Percentiles rank a stretch among this genome's conserved stretches.
These are phyloP conservation scores for Fomitopsis betulina DNA, from an alignment of 1,284 basidiomycete species.

Conservation along the genomic window DNA sequence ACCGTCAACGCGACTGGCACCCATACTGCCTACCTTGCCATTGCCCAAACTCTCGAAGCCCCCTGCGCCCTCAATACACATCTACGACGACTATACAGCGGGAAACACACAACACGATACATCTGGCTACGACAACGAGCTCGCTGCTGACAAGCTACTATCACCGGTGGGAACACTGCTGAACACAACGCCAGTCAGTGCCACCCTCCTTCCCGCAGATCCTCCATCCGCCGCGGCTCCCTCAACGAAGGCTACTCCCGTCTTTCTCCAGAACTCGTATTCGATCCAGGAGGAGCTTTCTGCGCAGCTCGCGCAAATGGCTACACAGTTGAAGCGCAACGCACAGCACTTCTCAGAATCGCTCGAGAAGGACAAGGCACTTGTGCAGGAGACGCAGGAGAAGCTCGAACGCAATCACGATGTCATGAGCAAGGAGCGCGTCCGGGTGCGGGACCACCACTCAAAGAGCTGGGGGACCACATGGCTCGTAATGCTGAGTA, in stretches of 20 bases:
- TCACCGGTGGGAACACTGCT: constrained; percentile 23
- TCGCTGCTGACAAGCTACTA: constrained; percentile 27
- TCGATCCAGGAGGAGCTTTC: constrained; percentile 69
- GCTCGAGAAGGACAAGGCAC: constrained; percentile 59
- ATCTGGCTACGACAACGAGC: constrained; percentile 10
- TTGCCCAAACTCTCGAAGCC: constrained; percentile 6
- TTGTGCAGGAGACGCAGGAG: constrained; percentile 54
- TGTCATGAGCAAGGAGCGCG: constrained; percentile 62
- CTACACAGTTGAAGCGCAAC: constrained; percentile 71
- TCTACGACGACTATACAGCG: constrained; percentile 23
- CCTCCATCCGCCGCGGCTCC: constrained; percentile 19
- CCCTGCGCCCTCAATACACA: constrained; percentile 14
- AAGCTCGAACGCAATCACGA: constrained; percentile 70
- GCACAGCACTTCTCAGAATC: constrained; percentile 64
- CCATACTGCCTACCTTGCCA: constrained; percentile 28
- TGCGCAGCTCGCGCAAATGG: constrained; percentile 72
- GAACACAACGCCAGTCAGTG: constrained; percentile 4
- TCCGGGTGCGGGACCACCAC: constrained; percentile 57
- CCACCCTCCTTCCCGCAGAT: constrained; percentile 21
- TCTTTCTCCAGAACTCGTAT: constrained; percentile 51
- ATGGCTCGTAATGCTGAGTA: constrained; percentile 59
- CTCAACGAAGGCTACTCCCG: constrained; percentile 34
- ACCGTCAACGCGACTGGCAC: constrained; percentile 32
- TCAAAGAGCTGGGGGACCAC: constrained; percentile 69
- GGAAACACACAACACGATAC: constrained; percentile 13